Evolutionary conservation across 1,284 basidiomycete genomes (phyloP), one percentile per base, ranked within the genome.

Genomic region (Gomphus bonarii): DNA sequence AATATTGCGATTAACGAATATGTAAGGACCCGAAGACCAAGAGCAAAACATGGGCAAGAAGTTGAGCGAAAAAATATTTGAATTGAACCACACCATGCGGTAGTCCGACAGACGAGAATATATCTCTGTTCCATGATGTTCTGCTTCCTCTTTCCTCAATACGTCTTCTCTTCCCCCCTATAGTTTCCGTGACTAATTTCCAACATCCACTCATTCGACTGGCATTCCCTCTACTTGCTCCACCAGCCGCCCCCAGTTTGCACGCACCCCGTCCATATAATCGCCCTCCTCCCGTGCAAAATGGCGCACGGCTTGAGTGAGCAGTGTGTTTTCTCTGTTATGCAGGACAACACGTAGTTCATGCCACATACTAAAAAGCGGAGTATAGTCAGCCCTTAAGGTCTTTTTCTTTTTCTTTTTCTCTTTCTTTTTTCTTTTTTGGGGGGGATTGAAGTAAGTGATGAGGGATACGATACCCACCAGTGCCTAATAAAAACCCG

Each of bases 261-360:
- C 72, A 40, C 79, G 70, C 11, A 88, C 77, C 49, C 68, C 77
- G 62, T 84, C 79, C 0, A 80, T 70, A 63, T 82, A 90, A 33
- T 76, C 76, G 50, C 77, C 77, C 65, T 92, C 88, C 58, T 89
- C 87, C 48, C 75, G 73, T 1, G 82, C 82, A 68, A 91, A 88
- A 0, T 73, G 72, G 65, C 89, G 82, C 60, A 85, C 82, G 1
- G 85, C 73, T 57, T 85, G 75, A 0, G 86, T 86, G n/a, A 92
- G 70, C 35, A 93, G 76, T 0, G 86, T 78, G 61, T 91, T 90
- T 71, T 95, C 91, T 44, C 88, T 75, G 64, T 93, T 92, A 69
- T 95, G 91, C 52, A 93, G 72, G 30, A 95, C 84, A 2, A 93
- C 86, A 12, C 88, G 81, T 14, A 95, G 75, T 69, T 95, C 92